A percentile compares a stretch with the other conserved stretches of the same genome.
Evolutionary conservation across 2,329 filamentous ascomycete genomes (phyloP).

Genomic region (Pseudogymnoascus sp.): DNA sequence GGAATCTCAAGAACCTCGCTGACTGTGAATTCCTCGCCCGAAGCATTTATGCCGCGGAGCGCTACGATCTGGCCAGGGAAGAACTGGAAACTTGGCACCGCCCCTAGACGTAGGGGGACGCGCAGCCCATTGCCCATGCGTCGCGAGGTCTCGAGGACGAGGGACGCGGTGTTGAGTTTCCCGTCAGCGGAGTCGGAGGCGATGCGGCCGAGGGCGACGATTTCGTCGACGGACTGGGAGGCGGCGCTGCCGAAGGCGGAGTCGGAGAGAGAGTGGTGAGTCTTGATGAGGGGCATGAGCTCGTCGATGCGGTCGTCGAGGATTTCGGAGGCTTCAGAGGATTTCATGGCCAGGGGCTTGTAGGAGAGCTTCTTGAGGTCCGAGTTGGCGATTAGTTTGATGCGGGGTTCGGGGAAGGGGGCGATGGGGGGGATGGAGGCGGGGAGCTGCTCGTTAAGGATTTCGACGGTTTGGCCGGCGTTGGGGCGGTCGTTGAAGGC

Average conservation of each 20-base stretch:
- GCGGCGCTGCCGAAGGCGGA: conserved; percentile 80
- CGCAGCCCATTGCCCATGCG: conserved; percentile 74
- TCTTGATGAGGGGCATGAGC: conserved; percentile 65
- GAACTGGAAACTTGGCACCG: conserved; percentile 64
- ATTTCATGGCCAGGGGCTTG: conserved; percentile 89
- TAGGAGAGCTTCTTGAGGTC: conserved; percentile 88
- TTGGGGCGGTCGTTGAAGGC: conserved; percentile 71
- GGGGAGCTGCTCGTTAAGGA: conserved; percentile 68
- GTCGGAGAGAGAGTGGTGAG: conserved; percentile 67
- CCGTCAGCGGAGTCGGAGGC: conserved; percentile 81
- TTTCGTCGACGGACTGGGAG: conserved; percentile 72
- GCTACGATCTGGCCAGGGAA: conserved; percentile 95
- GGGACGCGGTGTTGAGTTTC: conserved; percentile 73
- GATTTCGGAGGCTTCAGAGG: conserved; percentile 85
- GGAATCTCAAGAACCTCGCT: conserved; percentile 69
- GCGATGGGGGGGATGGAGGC: conserved; percentile 61
- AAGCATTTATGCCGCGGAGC: conserved; percentile 75
- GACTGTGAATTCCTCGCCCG: conserved; percentile 74
- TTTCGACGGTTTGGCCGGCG: conserved; percentile 72
- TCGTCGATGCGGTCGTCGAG: conserved; percentile 93
- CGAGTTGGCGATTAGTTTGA: conserved; percentile 77
- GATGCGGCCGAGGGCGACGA: conserved; percentile 86
- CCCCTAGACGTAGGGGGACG: conserved; percentile 68
- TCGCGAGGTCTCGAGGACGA: conserved; percentile 82
- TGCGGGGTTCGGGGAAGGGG: conserved; percentile 64